A percentile compares a stretch with the other conserved stretches of the same genome.
Conservation (phyloP, 2,329 filamentous ascomycete species). For the Colletotrichum phormii region DNA sequence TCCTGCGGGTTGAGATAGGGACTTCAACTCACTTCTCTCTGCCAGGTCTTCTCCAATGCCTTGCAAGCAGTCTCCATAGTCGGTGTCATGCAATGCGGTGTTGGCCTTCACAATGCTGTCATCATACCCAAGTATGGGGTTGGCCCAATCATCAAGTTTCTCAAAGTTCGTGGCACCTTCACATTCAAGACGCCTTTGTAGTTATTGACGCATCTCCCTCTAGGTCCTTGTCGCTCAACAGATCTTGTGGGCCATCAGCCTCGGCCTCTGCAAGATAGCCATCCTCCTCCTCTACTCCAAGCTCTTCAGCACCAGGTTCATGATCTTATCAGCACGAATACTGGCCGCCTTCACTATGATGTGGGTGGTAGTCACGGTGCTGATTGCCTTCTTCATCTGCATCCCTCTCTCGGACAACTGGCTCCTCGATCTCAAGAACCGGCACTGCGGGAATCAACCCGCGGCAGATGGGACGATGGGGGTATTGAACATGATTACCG, state of each 20-base stretch:
- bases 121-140: conserved; percentile 27
- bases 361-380: conserved; percentile 44
- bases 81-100: conserved; percentile 26
- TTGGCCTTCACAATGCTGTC: conserved; percentile 23
- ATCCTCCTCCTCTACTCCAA: conserved; percentile 45
- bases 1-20: not conserved
- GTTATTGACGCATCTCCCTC: not conserved
- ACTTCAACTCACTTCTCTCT: not conserved
- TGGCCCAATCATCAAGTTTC: conserved; percentile 27
- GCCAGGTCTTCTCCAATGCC: conserved; percentile 26
- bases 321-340: conserved; percentile 41
- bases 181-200: not conserved
- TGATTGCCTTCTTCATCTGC: conserved; percentile 49
- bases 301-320: conserved; percentile 43
- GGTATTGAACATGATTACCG: conserved; percentile 41
- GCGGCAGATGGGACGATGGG: conserved; percentile 45
- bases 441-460: conserved; percentile 42
- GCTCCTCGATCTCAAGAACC: conserved; percentile 39
- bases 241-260: conserved; percentile 45
- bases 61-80: conserved; percentile 28
- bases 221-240: conserved; percentile 42
- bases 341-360: conserved; percentile 42
- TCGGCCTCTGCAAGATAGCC: conserved; percentile 45
- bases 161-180: conserved; percentile 18
- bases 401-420: conserved; percentile 50